Conservation (phyloP, 2,329 filamentous ascomycete species). For the Aspergillus caelatus region DNA sequence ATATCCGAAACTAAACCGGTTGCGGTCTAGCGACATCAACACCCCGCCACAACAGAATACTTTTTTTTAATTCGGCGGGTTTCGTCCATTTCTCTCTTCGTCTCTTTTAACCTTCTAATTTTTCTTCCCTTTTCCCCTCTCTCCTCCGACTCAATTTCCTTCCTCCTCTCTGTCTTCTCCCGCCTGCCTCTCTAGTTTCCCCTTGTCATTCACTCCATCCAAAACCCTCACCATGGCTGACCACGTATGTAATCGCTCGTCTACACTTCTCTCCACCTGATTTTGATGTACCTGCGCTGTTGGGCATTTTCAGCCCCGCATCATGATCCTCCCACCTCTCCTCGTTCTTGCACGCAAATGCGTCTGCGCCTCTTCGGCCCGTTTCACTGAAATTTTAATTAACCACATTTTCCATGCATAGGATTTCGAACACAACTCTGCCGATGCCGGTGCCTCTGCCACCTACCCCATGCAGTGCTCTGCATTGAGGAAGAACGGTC, state of each 20-base stretch:
- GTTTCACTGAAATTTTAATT: background rate
- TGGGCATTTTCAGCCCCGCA: constrained; percentile 32
- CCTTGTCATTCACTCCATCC: constrained; percentile 11
- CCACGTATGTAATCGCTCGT: constrained; percentile 57
- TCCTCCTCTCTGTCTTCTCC: constrained; percentile 25
- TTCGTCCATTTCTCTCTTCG: constrained; percentile 31
- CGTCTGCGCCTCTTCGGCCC: background rate
- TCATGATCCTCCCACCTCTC: constrained; percentile 23
- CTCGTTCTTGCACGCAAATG: constrained; percentile 19
- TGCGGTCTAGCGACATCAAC: constrained; percentile 27
- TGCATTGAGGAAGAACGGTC: constrained; percentile 98
- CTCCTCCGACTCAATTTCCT: constrained; percentile 21
- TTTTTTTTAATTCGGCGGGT: constrained; percentile 30
- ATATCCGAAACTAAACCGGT: constrained; percentile 27
- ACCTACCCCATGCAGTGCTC: constrained; percentile 99
- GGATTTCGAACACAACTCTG: too few species aligned
- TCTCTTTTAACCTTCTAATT: constrained; percentile 25
- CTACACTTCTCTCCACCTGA: constrained; percentile 22
- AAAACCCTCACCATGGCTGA: constrained; percentile 63
- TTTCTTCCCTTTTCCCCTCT: constrained; percentile 25
- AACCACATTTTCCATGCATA: too few species aligned
- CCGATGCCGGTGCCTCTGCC: constrained; percentile 92
- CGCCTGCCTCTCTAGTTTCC: constrained; percentile 19
- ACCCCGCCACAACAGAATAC: constrained; percentile 41
- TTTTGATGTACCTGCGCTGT: constrained; percentile 28